phyloP scores from a whole-genome alignment of 805 yeast species.

The Pichia phayaonensis region DNA sequence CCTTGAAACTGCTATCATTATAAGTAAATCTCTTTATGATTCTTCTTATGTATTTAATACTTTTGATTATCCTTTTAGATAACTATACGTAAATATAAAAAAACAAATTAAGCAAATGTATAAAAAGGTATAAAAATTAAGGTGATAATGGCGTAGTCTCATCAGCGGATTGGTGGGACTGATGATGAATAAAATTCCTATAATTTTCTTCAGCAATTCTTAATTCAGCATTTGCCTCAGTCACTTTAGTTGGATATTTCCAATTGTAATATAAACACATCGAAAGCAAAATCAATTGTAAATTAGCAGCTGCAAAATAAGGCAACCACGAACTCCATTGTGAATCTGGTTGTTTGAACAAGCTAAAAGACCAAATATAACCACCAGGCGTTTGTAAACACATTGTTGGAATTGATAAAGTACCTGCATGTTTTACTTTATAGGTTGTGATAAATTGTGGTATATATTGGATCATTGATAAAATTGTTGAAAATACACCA shows the following conservation, averaged over 20 bases:
- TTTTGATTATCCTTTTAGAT: not conserved
- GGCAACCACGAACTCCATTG: slow-evolving; percentile 87
- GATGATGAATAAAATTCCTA: not conserved
- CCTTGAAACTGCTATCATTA: not conserved
- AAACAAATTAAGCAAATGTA: not conserved
- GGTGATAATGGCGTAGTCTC: slow-evolving; percentile 4
- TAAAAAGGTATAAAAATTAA: not conserved
- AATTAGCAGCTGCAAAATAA: slow-evolving; percentile 58
- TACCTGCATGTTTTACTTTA: slow-evolving; percentile 66
- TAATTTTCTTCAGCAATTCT: slow-evolving; percentile 11
- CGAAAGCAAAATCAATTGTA: slow-evolving; percentile 54
- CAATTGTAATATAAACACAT: slow-evolving; percentile 52
- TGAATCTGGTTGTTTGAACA: slow-evolving; percentile 65
- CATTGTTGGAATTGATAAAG: slow-evolving; percentile 75
- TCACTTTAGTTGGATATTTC: slow-evolving; percentile 14
- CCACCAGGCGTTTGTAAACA: slow-evolving; percentile 88
- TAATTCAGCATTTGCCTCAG: slow-evolving; percentile 19
- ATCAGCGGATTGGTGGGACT: not conserved
- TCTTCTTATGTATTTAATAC: too few relatives aligned
- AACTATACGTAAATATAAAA: not conserved
- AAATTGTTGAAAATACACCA: slow-evolving; percentile 57
- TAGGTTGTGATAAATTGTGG: slow-evolving; percentile 76
- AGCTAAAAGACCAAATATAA: slow-evolving; percentile 64
- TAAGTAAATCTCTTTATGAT: too few relatives aligned
- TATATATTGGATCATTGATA: slow-evolving; percentile 65